These are phyloP conservation scores for Cytospora piceicola DNA, from an alignment of 2,329 filamentous ascomycete genomes.

Conservation along the genomic window DNA sequence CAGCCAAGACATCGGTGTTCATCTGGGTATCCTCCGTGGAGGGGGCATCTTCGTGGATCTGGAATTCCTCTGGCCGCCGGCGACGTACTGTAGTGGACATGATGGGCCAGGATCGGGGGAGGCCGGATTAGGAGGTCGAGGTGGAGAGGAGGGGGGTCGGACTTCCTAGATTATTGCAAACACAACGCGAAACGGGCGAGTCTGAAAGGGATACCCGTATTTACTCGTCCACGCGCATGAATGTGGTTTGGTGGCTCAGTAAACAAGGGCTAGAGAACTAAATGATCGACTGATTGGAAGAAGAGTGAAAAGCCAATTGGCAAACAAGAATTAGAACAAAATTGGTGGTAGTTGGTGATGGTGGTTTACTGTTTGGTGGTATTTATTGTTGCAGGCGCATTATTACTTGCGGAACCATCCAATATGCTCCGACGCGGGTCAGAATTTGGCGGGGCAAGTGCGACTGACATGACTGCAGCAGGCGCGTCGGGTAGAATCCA, in stretches of 20 bases:
- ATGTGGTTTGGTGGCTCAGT: not conserved
- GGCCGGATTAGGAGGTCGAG: not conserved
- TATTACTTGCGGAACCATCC: not conserved
- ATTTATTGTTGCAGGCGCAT: not conserved
- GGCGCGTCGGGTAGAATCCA: not conserved
- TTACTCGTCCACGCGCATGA: slow-evolving; percentile 8
- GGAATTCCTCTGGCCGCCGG: slow-evolving; percentile 46
- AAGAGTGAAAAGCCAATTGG: not conserved
- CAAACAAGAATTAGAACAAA: not conserved
- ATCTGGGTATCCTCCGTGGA: slow-evolving; percentile 56
- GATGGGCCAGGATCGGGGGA: slow-evolving; percentile 10
- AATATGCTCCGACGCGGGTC: slow-evolving; percentile 1
- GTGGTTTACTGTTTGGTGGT: not conserved
- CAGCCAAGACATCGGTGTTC: slow-evolving; percentile 48
- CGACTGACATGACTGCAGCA: slow-evolving; percentile 3
- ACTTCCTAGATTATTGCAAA: not conserved
- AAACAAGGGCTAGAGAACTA: not conserved
- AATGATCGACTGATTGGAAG: not conserved
- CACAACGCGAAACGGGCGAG: not conserved
- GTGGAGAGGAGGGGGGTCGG: not conserved
- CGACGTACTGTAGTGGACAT: slow-evolving; percentile 35
- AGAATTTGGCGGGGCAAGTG: slow-evolving; percentile 16
- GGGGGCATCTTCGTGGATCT: slow-evolving; percentile 54
- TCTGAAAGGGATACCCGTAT: too few relatives aligned
- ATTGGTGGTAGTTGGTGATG: not conserved